Conservation (phyloP, 1,284 basidiomycete genomes). For the Pseudozyma pruni region DNA sequence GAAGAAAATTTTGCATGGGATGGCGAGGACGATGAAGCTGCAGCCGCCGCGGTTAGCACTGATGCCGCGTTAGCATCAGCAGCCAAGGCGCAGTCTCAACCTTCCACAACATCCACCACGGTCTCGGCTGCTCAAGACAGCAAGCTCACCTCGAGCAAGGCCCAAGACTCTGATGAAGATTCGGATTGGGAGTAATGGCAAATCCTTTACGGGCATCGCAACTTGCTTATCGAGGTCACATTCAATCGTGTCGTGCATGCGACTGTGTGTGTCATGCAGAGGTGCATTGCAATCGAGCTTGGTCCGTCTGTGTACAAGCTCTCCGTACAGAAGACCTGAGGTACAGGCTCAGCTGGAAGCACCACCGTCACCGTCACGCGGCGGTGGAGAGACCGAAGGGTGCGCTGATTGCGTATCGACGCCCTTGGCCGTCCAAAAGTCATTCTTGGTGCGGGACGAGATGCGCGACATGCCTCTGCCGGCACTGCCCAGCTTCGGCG, state of each 20-base stretch:
- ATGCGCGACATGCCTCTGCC: slow-evolving; percentile 23
- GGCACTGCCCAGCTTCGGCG: slow-evolving; percentile 16
- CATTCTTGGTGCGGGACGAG: slow-evolving; percentile 44
- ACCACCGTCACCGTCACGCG: slow-evolving; percentile 2
- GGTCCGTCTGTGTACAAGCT: not conserved
- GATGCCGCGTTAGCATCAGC: slow-evolving; percentile 3
- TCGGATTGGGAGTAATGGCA: slow-evolving; percentile 54
- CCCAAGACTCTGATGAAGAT: slow-evolving; percentile 43
- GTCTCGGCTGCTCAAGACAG: not conserved
- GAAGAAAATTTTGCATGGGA: slow-evolving; percentile 61
- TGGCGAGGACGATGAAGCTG: slow-evolving; percentile 50
- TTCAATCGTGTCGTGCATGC: no score
- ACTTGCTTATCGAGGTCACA: no score
- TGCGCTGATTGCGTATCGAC: slow-evolving; percentile 18
- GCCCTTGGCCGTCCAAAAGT: slow-evolving; percentile 45
- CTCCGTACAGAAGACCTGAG: no score
- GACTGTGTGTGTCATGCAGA: no score
- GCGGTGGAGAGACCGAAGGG: slow-evolving; percentile 28
- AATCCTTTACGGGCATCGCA: not conserved
- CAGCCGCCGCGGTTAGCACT: slow-evolving; percentile 22
- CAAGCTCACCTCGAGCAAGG: slow-evolving; percentile 8
- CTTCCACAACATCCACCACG: not conserved
- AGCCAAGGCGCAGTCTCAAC: not conserved
- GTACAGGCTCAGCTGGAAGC: not conserved
- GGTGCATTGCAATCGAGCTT: no score